Evolutionary conservation across 345 rosid genomes (phyloP), one percentile per base, ranked within the genome.

Genomic region (Camelina sativa): DNA sequence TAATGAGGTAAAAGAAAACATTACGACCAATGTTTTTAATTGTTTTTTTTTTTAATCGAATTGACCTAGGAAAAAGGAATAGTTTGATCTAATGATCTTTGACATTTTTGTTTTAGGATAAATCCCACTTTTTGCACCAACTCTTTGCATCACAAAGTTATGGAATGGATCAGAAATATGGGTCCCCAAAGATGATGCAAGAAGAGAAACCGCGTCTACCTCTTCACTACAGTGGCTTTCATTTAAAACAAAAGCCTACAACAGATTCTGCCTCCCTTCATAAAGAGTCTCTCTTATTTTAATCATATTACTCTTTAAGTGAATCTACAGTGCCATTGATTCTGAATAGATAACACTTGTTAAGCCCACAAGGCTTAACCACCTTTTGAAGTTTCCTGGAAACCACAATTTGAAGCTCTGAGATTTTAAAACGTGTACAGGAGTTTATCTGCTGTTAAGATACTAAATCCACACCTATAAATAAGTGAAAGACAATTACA

Each of bases 171-270:
- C 54, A 56, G 32, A 32, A 46, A 56, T 32, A 32, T 47, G 54
- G 76, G 59, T 32, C 54, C 76, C 64, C 52, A 47, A 28, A 28
- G 10, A 2, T 77, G 80, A 77, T 77, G 72, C 67, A 77, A 65
- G n/a, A 65, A 28, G 30, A 28, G 30, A 77, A 77, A 77, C 80
- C 76, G 80, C 67, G 80, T 77, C 62, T n/a, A 6, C 50, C 11
- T 40, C 43, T 40, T 34, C 37, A 28, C 30, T 28, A 28, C 30
- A 4, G 30, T 28, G 30, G 30, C 30, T 28, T 28, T 28, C 43
- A 46, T 61, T 43, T 44, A 15, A 38, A 20, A 41, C 35, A 62
- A 23, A 75, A 66, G 12, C 41, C 19, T 41, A 23, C 67, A 66
- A 32, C 48, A 69, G 71, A 47, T 70, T 76, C 71, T 62, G 65